Conservation (phyloP, 306 rosid species). For the Coriaria nepalensis region DNA sequence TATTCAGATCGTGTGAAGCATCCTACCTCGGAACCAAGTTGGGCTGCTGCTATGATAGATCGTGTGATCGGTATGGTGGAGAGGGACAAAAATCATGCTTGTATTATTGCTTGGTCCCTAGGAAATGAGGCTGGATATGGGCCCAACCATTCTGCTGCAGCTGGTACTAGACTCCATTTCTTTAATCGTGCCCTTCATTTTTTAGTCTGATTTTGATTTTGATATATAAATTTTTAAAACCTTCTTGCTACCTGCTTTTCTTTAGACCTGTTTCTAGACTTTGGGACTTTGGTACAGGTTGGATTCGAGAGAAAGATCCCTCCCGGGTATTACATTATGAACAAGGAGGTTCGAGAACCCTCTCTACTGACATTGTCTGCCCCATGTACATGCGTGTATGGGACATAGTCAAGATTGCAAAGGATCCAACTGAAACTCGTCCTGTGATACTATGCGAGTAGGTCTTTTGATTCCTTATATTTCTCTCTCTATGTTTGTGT, state of each 20-base stretch:
- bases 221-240: no score
- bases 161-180: conserved; percentile 38
- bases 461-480: no score
- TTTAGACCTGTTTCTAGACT: no score
- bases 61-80: conserved; percentile 98
- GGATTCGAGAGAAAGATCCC: conserved; percentile 84
- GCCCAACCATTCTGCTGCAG: conserved; percentile 79
- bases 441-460: conserved; percentile 96
- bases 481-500: neutral
- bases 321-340: conserved; percentile 77
- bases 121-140: conserved; percentile 96
- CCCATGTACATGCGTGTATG: conserved; percentile 98
- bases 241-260: no score
- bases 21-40: conserved; percentile 75
- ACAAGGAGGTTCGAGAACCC: conserved; percentile 92
- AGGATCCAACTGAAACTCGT: conserved; percentile 78
- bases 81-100: conserved; percentile 91
- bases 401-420: conserved; percentile 85
- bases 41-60: conserved; percentile 93
- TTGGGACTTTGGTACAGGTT: conserved; percentile 37
- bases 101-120: conserved; percentile 79
- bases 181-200: conserved; percentile 5
- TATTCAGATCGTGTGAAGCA: conserved; percentile 54
- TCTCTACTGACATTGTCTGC: conserved; percentile 83
- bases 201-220: no score